A percentile compares a stretch with the other conserved stretches of the same genome.
Conservation (phyloP, 441 rosid species). For the Pelargonium cotyledonis region DNA sequence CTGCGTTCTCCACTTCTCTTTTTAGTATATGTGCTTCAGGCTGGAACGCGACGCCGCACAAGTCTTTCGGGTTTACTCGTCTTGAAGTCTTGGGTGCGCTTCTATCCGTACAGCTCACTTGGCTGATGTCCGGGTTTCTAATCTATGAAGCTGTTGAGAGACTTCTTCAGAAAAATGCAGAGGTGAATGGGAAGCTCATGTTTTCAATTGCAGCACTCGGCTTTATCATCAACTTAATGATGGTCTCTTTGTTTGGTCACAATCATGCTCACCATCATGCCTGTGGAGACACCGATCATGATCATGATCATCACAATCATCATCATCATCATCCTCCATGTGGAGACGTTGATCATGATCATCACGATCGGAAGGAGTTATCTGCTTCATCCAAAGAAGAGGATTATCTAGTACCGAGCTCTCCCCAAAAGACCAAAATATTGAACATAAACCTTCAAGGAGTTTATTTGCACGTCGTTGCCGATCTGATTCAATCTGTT, state of each 20-base stretch:
- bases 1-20: slow-evolving; percentile 49
- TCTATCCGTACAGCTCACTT: slow-evolving; percentile 64
- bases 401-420: slow-evolving; percentile 25
- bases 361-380: too few relatives aligned
- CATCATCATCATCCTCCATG: slow-evolving; percentile 13
- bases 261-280: slow-evolving; percentile 20
- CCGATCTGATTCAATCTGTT: slow-evolving; percentile 66
- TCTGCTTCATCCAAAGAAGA: slow-evolving; percentile 10
- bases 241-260: slow-evolving; percentile 25
- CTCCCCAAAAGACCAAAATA: slow-evolving; percentile 22
- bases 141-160: slow-evolving; percentile 53
- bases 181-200: slow-evolving; percentile 48
- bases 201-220: slow-evolving; percentile 52
- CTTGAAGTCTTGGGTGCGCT: slow-evolving; percentile 77
- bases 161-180: slow-evolving; percentile 31
- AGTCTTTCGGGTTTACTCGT: slow-evolving; percentile 63
- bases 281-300: slow-evolving; percentile 2
- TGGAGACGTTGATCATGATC: too few relatives aligned
- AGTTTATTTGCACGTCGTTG: slow-evolving; percentile 62
- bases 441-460: slow-evolving; percentile 69
- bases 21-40: slow-evolving; percentile 57
- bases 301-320: slow-evolving; percentile 13
- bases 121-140: slow-evolving; percentile 62
- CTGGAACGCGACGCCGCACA: slow-evolving; percentile 45
- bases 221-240: slow-evolving; percentile 47